Conservation (phyloP, 495 filamentous ascomycete genomes). For the Thermothielavioides terrestris region DNA sequence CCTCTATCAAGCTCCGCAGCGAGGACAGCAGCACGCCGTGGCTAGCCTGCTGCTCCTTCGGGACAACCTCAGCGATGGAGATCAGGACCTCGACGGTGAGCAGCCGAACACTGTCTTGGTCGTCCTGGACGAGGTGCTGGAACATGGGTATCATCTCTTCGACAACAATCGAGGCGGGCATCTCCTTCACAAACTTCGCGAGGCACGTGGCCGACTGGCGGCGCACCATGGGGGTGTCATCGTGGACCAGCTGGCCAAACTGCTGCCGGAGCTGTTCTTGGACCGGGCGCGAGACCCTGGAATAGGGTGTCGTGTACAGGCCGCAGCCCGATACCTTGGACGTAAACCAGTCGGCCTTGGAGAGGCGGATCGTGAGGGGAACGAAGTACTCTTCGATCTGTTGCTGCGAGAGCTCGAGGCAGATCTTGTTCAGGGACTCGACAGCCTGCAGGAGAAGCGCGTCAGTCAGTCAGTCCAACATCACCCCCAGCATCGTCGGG, state of each 20-base stretch:
- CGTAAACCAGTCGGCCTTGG: constrained; percentile 99
- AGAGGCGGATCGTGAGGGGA: constrained; percentile 84
- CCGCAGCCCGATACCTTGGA: constrained; percentile 97
- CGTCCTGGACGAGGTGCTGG: constrained; percentile 89
- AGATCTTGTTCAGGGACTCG: constrained; percentile 98
- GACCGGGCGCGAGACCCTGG: constrained; percentile 69
- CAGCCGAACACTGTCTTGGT: constrained; percentile 94
- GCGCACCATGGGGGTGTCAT: constrained; percentile 98
- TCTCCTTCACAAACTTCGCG: constrained; percentile 94
- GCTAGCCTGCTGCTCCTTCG: constrained; percentile 94
- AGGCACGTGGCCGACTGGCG: constrained; percentile 93
- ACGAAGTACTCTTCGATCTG: constrained; percentile 97
- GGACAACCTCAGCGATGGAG: constrained; percentile 91
- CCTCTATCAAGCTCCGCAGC: constrained; percentile 85
- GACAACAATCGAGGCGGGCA: constrained; percentile 82
- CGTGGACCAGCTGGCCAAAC: constrained; percentile 86
- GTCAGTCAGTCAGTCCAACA: constrained; percentile 4
- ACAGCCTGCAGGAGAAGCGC: constrained; percentile 58
- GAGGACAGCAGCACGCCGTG: constrained; percentile 88
- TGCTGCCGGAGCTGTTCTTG: constrained; percentile 86
- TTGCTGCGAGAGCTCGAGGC: constrained; percentile 74
- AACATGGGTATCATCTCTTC: constrained; percentile 99
- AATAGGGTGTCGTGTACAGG: constrained; percentile 86
- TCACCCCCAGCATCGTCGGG: not conserved
- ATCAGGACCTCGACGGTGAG: constrained; percentile 96